Evolutionary conservation across 805 yeast species (phyloP).

Genomic region (Ogataea zsoltii): DNA sequence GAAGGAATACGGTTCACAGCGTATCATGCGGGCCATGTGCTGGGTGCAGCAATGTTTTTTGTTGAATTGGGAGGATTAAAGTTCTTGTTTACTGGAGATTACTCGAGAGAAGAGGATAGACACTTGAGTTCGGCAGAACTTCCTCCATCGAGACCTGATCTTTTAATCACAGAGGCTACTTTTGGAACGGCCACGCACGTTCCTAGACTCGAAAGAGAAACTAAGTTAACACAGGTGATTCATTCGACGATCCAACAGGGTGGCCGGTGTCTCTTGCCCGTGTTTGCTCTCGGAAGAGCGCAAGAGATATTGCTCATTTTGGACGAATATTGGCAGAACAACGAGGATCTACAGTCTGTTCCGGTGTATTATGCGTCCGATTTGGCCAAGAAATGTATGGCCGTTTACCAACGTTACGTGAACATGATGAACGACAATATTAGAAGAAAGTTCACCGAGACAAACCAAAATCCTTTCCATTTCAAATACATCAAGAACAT

Average conservation of each 20-base stretch:
- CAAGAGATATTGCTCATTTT: constrained; percentile 87
- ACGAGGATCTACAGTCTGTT: constrained; percentile 77
- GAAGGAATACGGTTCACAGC: constrained; percentile 96
- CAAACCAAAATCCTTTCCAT: constrained; percentile 85
- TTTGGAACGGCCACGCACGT: constrained; percentile 98
- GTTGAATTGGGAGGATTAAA: constrained; percentile 92
- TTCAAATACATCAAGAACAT: constrained; percentile 83
- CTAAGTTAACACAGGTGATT: constrained; percentile 73
- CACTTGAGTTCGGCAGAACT: constrained; percentile 95
- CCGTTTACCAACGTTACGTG: constrained; percentile 94
- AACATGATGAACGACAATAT: constrained; percentile 97
- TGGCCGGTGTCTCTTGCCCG: constrained; percentile 90
- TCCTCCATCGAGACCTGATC: constrained; percentile 84
- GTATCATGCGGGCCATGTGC: constrained; percentile 98
- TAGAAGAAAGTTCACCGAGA: constrained; percentile 70
- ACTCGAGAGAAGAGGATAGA: constrained; percentile 92
- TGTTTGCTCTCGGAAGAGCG: constrained; percentile 95
- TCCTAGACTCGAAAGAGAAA: constrained; percentile 83
- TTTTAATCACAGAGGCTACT: constrained; percentile 91
- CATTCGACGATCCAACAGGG: constrained; percentile 85
- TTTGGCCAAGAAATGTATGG: constrained; percentile 93
- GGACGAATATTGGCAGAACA: constrained; percentile 91
- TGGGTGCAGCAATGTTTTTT: constrained; percentile 98
- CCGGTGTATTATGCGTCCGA: constrained; percentile 90
- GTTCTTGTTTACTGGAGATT: constrained; percentile 92